These are phyloP conservation scores for Chenopodium album DNA, from an alignment of 148 eudicot genomes.

Conservation along the genomic window DNA sequence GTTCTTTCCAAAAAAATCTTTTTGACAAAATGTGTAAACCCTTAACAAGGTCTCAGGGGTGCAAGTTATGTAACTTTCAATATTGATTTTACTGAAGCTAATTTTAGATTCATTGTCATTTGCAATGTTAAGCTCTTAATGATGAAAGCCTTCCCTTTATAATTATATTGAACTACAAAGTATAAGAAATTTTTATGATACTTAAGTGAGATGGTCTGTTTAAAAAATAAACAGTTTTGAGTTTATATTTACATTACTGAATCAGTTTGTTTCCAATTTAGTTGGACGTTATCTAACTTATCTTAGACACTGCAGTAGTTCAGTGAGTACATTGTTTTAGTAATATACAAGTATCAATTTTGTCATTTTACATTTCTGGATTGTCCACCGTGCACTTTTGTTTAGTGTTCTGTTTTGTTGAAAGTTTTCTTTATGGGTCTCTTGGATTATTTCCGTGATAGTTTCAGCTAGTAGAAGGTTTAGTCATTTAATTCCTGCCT, in stretches of 20 bases:
- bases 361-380: neutral
- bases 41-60: neutral
- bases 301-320: neutral
- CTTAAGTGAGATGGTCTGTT: neutral
- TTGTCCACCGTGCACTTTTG: neutral
- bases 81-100: neutral
- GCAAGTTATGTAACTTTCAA: neutral
- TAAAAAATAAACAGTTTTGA: neutral
- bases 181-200: neutral
- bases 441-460: neutral
- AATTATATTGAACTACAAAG: neutral
- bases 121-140: neutral
- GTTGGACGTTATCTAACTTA: neutral
- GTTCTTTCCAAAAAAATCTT: neutral
- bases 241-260: neutral
- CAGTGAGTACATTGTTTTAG: neutral
- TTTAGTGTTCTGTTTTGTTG: neutral
- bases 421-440: neutral
- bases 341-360: neutral
- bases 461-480: neutral
- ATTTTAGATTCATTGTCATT: neutral
- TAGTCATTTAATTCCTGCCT: neutral
- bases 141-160: neutral
- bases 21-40: neutral
- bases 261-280: slow-evolving; percentile 1